A percentile compares a stretch with the other conserved stretches of the same genome.
phyloP scores from a whole-genome alignment of 176 grass and related monocot species.

The Thalia dealbata region DNA sequence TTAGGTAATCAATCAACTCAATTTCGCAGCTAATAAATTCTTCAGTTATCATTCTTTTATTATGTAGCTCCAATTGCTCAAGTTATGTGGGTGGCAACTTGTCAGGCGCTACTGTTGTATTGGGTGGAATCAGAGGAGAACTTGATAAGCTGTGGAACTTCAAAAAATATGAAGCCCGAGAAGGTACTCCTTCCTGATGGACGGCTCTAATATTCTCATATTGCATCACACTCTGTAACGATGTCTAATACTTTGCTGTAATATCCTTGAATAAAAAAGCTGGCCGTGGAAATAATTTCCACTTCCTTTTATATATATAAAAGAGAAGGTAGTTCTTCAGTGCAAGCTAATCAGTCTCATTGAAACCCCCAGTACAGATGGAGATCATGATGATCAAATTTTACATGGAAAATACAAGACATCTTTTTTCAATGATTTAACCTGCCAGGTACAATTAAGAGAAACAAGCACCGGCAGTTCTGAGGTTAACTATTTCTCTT shows the following conservation, averaged over 20 bases:
- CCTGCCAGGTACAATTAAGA: not conserved
- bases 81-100: not conserved
- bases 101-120: slow-evolving; percentile 38
- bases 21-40: not conserved
- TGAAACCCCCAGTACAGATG: not conserved
- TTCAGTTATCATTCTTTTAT: too few species aligned
- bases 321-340: not conserved
- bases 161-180: slow-evolving; percentile 5
- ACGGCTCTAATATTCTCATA: too few species aligned
- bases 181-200: not conserved
- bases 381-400: not conserved
- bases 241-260: too few species aligned
- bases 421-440: not conserved
- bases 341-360: not conserved
- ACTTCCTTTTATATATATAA: too few species aligned
- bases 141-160: slow-evolving; percentile 64
- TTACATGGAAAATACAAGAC: not conserved
- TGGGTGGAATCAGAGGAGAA: slow-evolving; percentile 64
- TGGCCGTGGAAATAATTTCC: too few species aligned
- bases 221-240: too few species aligned
- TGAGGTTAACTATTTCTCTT: not conserved
- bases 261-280: too few species aligned
- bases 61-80: not conserved
- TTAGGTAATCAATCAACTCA: slow-evolving; percentile 39
- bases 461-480: not conserved